phyloP scores from a whole-genome alignment of 2,329 filamentous ascomycete species.

The Claviceps capensis region DNA sequence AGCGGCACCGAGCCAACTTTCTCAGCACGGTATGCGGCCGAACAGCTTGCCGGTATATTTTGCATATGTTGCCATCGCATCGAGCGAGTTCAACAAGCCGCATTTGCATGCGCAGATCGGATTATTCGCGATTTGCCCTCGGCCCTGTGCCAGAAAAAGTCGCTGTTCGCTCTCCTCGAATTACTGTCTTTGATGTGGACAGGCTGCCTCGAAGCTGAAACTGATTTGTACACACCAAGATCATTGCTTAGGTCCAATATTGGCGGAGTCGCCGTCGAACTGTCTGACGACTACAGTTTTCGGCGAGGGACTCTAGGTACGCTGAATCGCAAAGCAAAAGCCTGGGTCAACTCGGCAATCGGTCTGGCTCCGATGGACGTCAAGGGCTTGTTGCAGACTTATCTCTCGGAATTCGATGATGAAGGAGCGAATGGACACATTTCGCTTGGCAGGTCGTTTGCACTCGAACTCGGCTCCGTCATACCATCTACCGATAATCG shows the following conservation, averaged over 20 bases:
- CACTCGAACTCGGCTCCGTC: constrained; percentile 76
- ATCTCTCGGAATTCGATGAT: constrained; percentile 88
- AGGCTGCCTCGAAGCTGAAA: constrained; percentile 86
- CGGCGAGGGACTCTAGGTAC: constrained; percentile 66
- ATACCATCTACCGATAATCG: constrained; percentile 80
- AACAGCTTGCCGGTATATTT: constrained; percentile 75
- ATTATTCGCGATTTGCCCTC: constrained; percentile 80
- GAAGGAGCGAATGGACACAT: constrained; percentile 84
- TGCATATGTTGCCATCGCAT: constrained; percentile 89
- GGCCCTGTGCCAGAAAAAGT: constrained; percentile 75
- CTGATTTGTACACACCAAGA: constrained; percentile 81
- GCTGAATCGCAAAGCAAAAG: constrained; percentile 62
- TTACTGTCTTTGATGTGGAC: constrained; percentile 89
- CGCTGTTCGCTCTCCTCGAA: constrained; percentile 85
- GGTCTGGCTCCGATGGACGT: constrained; percentile 82
- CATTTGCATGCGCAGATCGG: constrained; percentile 68
- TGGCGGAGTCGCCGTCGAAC: constrained; percentile 67
- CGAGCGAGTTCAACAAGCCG: constrained; percentile 77
- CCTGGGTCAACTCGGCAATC: constrained; percentile 70
- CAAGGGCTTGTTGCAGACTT: constrained; percentile 90
- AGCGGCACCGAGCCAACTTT: constrained; percentile 61
- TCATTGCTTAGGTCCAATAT: constrained; percentile 66
- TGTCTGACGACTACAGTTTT: constrained; percentile 87
- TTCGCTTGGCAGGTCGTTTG: constrained; percentile 85
- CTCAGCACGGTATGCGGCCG: constrained; percentile 81